phyloP scores from a whole-genome alignment of 2,329 filamentous ascomycete species.

The Tolypocladium sp. region DNA sequence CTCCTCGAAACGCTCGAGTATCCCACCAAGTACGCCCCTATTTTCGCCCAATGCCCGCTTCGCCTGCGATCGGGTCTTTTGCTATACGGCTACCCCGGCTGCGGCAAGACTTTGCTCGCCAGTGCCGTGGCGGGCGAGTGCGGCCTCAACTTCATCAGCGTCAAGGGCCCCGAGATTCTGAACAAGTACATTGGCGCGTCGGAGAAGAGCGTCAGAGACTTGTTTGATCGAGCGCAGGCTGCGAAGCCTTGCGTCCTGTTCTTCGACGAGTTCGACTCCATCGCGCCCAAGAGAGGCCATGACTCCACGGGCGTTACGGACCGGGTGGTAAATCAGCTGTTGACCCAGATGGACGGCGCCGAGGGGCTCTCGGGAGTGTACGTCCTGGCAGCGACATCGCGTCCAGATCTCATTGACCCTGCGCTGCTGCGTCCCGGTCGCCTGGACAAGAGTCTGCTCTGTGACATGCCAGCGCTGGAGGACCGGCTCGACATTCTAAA shows the following conservation, averaged over 20 bases:
- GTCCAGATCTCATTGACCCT: slow-evolving; percentile 92
- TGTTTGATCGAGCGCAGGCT: slow-evolving; percentile 87
- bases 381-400: slow-evolving; percentile 85
- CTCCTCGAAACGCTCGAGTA: slow-evolving; percentile 93
- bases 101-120: slow-evolving; percentile 91
- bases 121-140: slow-evolving; percentile 97
- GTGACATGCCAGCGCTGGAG: slow-evolving; percentile 71
- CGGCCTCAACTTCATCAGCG: slow-evolving; percentile 94
- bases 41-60: slow-evolving; percentile 91
- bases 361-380: slow-evolving; percentile 94
- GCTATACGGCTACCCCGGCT: slow-evolving; percentile 90
- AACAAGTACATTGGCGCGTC: slow-evolving; percentile 99
- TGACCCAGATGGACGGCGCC: slow-evolving; percentile 98
- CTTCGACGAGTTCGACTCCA: slow-evolving; percentile 98
- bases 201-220: slow-evolving; percentile 89
- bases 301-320: slow-evolving; percentile 98
- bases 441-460: slow-evolving; percentile 86
- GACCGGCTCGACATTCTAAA: slow-evolving; percentile 84
- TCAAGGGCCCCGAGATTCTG: slow-evolving; percentile 95
- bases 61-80: slow-evolving; percentile 89
- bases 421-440: slow-evolving; percentile 85
- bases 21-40: slow-evolving; percentile 94
- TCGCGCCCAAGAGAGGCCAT: slow-evolving; percentile 93
- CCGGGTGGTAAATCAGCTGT: slow-evolving; percentile 92
- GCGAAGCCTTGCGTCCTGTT: slow-evolving; percentile 91